Evolutionary conservation across 768 basidiomycete genomes (phyloP).

Genomic region (Lentinula sp.): DNA sequence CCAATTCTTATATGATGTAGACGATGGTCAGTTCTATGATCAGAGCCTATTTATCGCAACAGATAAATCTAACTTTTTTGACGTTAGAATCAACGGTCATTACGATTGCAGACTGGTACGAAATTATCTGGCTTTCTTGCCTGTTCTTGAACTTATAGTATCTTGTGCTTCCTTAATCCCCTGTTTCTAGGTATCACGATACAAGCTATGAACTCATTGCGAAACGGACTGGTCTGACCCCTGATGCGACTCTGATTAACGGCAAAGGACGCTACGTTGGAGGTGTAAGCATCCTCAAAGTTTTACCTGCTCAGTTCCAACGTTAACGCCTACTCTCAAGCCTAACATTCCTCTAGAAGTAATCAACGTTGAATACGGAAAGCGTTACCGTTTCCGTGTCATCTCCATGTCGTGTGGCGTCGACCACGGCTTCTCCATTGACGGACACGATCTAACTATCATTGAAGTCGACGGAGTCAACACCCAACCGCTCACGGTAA

Average conservation of each 20-base stretch:
- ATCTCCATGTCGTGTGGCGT: constrained; percentile 42
- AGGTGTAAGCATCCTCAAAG: constrained; percentile 22
- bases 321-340: not conserved
- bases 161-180: not conserved
- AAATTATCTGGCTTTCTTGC: too few species aligned
- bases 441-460: constrained; percentile 30
- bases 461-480: constrained; percentile 37
- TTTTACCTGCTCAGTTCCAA: not conserved
- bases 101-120: constrained; percentile 11
- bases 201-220: constrained; percentile 17
- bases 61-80: not conserved
- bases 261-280: constrained; percentile 34
- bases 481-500: constrained; percentile 25
- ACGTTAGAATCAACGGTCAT: not conserved
- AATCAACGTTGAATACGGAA: constrained; percentile 32
- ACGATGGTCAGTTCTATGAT: constrained; percentile 22
- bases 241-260: constrained; percentile 37
- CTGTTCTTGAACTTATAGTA: not conserved
- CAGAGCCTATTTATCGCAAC: not conserved
- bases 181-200: constrained; percentile 27
- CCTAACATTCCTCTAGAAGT: constrained; percentile 15
- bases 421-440: constrained; percentile 36
- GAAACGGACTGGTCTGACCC: constrained; percentile 5
- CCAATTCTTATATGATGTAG: constrained; percentile 35
- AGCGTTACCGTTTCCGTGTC: constrained; percentile 50